Percentiles rank a stretch among this genome's conserved stretches.
These are phyloP conservation scores for Alternaria atra DNA, from an alignment of 2,329 filamentous ascomycete species.

Conservation along the genomic window DNA sequence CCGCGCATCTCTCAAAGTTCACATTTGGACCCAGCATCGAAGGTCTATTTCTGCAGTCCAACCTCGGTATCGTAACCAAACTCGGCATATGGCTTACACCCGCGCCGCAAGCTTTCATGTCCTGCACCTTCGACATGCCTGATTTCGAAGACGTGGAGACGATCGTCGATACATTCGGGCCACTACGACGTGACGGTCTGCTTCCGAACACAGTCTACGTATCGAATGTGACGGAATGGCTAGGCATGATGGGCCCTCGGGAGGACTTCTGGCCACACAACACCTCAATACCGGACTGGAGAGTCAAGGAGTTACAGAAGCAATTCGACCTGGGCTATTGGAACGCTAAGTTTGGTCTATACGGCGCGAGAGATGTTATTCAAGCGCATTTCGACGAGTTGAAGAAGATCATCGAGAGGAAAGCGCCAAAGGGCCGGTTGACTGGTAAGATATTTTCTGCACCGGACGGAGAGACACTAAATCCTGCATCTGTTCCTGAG, in stretches of 20 bases:
- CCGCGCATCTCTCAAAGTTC: constrained; percentile 50
- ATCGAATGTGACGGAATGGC: constrained; percentile 58
- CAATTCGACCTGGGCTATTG: constrained; percentile 56
- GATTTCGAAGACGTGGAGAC: constrained; percentile 57
- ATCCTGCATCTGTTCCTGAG: constrained; percentile 48
- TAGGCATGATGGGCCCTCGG: constrained; percentile 55
- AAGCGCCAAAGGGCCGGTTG: constrained; percentile 52
- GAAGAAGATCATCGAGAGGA: constrained; percentile 47
- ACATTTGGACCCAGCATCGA: constrained; percentile 52
- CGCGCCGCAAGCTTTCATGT: constrained; percentile 57
- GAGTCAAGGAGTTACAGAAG: constrained; percentile 55
- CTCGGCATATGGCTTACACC: constrained; percentile 46
- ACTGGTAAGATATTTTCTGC: constrained; percentile 52
- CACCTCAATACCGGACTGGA: constrained; percentile 58
- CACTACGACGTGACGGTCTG: constrained; percentile 55
- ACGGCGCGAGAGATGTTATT: constrained; percentile 54
- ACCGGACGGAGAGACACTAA: constrained; percentile 51
- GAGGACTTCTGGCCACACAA: constrained; percentile 57
- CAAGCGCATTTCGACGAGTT: constrained; percentile 56
- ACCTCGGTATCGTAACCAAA: constrained; percentile 61
- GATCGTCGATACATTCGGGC: constrained; percentile 57
- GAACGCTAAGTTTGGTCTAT: constrained; percentile 58
- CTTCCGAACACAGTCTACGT: constrained; percentile 57
- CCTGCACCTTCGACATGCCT: constrained; percentile 58
- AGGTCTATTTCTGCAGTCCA: constrained; percentile 62